Base-by-base conservation (phyloP, 1,284 basidiomycete species). In the Vanrija sp. region DNA sequence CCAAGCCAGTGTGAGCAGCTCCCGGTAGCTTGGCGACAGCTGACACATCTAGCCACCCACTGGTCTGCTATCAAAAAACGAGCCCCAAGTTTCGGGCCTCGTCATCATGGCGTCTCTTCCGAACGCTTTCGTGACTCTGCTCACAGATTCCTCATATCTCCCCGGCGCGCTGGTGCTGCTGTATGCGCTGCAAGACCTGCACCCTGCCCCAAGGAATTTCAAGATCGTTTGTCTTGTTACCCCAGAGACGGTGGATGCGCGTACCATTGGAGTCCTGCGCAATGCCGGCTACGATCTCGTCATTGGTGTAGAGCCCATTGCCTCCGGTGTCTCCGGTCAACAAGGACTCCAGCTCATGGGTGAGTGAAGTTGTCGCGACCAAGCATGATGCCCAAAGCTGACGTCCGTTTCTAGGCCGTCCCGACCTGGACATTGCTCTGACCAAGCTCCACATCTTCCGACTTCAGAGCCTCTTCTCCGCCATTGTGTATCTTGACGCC, bases 381-480 rank as follows among this genome's bases (percentile, higher is more conserved):
- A 43, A 6, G 8, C 15, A 3, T 53, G 43, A 28, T 43, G 54
- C 42, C 43, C 39, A 25, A 38, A 39, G n/a, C 58, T 57, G 46
- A 57, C 47, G 12, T 8, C 21, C 28, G 26, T 23, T 42, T 52
- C 3, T 66, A 96, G 93, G 93, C 66, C 91, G 95, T 55, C 90
- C 86, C 23, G 94, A 98, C 78, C 85, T 98, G 55, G 84, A 86
- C 69, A 85, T 88, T 60, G 91, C 93, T 66, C 84, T 98, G 76
- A 97, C 95, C 54, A 98, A 98, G 77, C 80, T 98, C 52, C 95
- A 98, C 76, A 82, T 90, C 62, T 97, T 97, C 76, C 89, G 95
- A 57, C 84, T 98, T 62, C 84, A 83, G 19, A 86, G 89, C 66
- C 63, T 73, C 55, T 98, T 88, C 77, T 80, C 85, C 59, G 94